A percentile compares a stretch with the other conserved stretches of the same genome.
Evolutionary conservation across 2,329 filamentous ascomycete species (phyloP).

Genomic region (Corniculantispora saksenae): DNA sequence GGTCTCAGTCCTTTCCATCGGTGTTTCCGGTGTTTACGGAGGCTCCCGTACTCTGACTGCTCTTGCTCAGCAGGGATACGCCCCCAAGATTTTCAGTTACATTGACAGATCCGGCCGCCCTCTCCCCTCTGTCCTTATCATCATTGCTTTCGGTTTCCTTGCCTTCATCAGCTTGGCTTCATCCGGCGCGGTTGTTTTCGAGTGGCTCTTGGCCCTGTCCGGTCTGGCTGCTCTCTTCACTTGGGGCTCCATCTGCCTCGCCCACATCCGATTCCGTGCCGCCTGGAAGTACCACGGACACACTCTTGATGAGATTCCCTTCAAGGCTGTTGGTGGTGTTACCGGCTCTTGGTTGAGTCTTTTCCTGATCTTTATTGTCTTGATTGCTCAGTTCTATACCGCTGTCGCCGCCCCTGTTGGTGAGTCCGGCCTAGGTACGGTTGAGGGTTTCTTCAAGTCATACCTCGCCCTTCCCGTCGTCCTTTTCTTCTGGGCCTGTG

Average conservation of each 20-base stretch:
- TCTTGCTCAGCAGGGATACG: constrained; percentile 47
- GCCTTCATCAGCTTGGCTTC: constrained; percentile 72
- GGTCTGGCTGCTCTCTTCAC: constrained; percentile 76
- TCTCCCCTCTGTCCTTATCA: constrained; percentile 68
- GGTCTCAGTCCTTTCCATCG: constrained; percentile 60
- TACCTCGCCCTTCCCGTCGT: too few relatives aligned
- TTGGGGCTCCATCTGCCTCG: constrained; percentile 83
- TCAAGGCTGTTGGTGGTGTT: too few relatives aligned
- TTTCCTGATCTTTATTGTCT: too few relatives aligned
- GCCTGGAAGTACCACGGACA: constrained; percentile 77
- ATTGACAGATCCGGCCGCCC: constrained; percentile 48
- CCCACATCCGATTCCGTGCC: constrained; percentile 85
- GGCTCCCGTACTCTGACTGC: constrained; percentile 59
- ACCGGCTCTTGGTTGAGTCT: too few relatives aligned
- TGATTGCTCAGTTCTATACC: too few relatives aligned
- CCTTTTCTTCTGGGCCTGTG: too few relatives aligned
- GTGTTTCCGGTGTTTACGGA: constrained; percentile 59
- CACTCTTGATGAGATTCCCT: too few relatives aligned
- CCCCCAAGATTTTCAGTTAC: constrained; percentile 44
- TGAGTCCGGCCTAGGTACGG: too few relatives aligned
- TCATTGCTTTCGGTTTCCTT: constrained; percentile 70
- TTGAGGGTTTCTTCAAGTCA: too few relatives aligned
- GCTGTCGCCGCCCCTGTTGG: too few relatives aligned
- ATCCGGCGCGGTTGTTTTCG: constrained; percentile 64
- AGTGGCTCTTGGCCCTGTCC: constrained; percentile 77